phyloP scores from a whole-genome alignment of 192 early-diverging fungal genomes.

The Lobosporangium transversale region DNA sequence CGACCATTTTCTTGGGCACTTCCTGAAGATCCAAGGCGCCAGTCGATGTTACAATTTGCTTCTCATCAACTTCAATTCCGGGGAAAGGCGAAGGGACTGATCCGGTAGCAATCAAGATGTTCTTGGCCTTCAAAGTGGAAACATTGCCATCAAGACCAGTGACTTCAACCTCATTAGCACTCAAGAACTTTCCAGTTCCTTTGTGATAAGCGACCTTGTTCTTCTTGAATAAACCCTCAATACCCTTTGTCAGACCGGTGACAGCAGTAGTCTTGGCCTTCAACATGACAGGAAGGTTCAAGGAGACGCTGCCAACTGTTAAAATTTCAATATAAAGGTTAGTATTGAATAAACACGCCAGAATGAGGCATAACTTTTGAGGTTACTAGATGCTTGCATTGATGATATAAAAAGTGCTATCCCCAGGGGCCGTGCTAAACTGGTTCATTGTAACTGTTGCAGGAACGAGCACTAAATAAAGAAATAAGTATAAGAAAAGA shows the following conservation, averaged over 20 bases:
- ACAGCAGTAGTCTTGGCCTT: constrained; percentile 93
- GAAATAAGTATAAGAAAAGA: no score
- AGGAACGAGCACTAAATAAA: no score
- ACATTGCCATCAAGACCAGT: constrained; percentile 81
- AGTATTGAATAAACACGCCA: neutral
- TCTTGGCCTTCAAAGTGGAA: constrained; percentile 85
- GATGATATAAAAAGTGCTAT: no score
- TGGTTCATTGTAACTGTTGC: no score
- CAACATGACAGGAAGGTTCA: constrained; percentile 91
- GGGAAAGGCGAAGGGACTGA: constrained; percentile 94
- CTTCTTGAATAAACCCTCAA: constrained; percentile 97
- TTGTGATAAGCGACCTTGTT: constrained; percentile 97
- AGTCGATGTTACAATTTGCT: constrained; percentile 97
- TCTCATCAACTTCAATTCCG: constrained; percentile 94
- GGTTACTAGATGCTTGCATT: no score
- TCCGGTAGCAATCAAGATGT: constrained; percentile 98
- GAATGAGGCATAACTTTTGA: no score
- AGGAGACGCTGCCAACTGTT: constrained; percentile 78
- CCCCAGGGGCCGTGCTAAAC: no score
- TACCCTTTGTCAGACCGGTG: constrained; percentile 86
- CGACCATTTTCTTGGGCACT: constrained; percentile 97
- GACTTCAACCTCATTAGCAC: constrained; percentile 84
- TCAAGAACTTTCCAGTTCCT: constrained; percentile 86
- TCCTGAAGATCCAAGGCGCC: constrained; percentile 93
- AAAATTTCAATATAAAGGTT: neutral